Base-by-base conservation (phyloP, 106 monocot species). In the Acorus gramineus region DNA sequence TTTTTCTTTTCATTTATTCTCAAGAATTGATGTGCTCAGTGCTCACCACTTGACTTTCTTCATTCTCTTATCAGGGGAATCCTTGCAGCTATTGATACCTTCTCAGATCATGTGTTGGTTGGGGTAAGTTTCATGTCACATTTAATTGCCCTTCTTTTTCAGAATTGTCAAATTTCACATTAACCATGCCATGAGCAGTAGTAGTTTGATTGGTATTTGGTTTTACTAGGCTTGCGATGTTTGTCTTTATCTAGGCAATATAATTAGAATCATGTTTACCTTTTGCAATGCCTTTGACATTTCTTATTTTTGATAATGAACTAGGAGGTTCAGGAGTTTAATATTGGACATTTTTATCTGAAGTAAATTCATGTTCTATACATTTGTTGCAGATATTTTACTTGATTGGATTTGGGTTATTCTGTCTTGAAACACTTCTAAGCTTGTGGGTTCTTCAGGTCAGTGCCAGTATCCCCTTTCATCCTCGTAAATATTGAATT, bases 51-150 rank as follows among this genome's bases (percentile, higher is more conserved):
- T 13, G 51, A n/a, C 11, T 13, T 49, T 52, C 53, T 52, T 51
- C 4, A 57, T 46, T 72, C 50, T 56, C 65, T 8, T 49, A 72
- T 61, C 82, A 94, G 94, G 86, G 94, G 94, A 12, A 90, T 94
- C 58, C 78, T 94, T 74, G 86, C 94, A 46, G 94, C 89, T 59
- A 84, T 94, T 58, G 89, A 89, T 48, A 80, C 81, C 14, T 76
- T 94, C 56, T 94, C 94, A 12, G 86, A 82, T 78, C 66, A 84
- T 71, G 68, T 75, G 6, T 7, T 94, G 52, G 89, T 86, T 43
- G 94, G 94, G 82, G 94, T 94, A 78, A 79, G 75, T 76, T 28
- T 28, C 1, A 28, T 28, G 28, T 28, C 28, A 28, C 28, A 28
- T 28, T 28, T 28, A 28, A 28, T 28, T 28, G 28, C 28, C 28